Percentiles rank a stretch among this genome's conserved stretches.
These are phyloP conservation scores for Psilocybe azurescens DNA, from an alignment of 768 basidiomycete species.

Conservation along the genomic window DNA sequence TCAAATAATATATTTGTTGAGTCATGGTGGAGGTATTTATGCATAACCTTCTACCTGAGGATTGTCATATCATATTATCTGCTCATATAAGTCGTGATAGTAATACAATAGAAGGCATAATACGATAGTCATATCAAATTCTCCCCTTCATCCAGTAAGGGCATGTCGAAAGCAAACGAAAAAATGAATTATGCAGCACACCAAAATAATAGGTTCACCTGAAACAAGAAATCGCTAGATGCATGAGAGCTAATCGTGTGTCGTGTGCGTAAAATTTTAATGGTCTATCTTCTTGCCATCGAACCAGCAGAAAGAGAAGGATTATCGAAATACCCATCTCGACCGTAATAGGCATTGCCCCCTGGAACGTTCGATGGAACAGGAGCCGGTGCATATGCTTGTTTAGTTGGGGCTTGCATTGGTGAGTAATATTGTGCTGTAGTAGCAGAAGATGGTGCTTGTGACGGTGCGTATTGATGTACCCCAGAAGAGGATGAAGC, in stretches of 20 bases:
- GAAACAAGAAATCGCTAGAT: too few relatives aligned
- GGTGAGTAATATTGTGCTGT: conserved; percentile 2
- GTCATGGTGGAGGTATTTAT: too few relatives aligned
- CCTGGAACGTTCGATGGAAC: conserved; percentile 14
- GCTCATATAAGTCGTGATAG: neutral
- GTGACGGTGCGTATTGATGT: conserved; percentile 11
- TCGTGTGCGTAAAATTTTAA: neutral
- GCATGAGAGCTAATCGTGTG: too few relatives aligned
- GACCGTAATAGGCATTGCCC: conserved; percentile 20
- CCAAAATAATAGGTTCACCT: too few relatives aligned
- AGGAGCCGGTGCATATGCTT: conserved; percentile 14
- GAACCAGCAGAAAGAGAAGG: conserved; percentile 8
- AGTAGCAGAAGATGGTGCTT: neutral
- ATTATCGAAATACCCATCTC: conserved; percentile 16
- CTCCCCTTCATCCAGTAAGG: neutral
- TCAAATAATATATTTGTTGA: too few relatives aligned
- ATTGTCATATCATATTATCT: neutral
- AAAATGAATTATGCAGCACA: neutral
- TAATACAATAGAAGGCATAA: neutral
- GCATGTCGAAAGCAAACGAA: neutral
- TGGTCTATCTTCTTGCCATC: conserved; percentile 7
- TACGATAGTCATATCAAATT: neutral
- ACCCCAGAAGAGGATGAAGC: conserved; percentile 15
- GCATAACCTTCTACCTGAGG: neutral
- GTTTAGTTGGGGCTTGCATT: conserved; percentile 10